Evolutionary conservation across 163 green algal genomes (phyloP).

Genomic region (Chloroidium sp.): DNA sequence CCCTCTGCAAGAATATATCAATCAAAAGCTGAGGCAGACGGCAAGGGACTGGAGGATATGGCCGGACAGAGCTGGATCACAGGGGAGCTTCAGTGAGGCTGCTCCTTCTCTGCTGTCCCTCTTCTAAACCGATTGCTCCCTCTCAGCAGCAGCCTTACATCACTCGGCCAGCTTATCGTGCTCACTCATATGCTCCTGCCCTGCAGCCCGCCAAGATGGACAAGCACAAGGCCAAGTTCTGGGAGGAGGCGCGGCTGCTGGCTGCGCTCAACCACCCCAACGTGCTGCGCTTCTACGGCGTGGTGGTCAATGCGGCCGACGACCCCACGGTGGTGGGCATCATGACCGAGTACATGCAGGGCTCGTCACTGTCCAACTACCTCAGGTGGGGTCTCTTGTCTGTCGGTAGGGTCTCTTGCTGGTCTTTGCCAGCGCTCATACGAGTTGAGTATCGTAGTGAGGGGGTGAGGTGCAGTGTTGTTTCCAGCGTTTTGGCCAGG

Average conservation of each 20-base stretch:
- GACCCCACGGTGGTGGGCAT: constrained; percentile 55
- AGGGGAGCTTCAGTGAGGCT: no score
- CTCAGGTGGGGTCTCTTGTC: constrained; percentile 21
- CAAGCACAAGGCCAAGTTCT: constrained; percentile 50
- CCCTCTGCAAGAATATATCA: no score
- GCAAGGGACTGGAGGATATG: no score
- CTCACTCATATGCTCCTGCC: neutral
- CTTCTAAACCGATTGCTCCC: no score
- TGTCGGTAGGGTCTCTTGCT: neutral
- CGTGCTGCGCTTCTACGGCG: constrained; percentile 64
- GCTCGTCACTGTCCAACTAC: constrained; percentile 45
- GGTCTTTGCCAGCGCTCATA: neutral
- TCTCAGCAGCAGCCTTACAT: no score
- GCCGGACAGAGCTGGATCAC: no score
- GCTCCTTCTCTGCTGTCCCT: no score
- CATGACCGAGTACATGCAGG: constrained; percentile 69
- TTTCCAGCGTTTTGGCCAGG: neutral
- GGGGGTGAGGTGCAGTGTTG: neutral
- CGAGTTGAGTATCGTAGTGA: neutral
- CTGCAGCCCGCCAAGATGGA: constrained; percentile 30
- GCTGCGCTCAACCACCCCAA: constrained; percentile 68
- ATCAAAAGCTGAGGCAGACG: no score
- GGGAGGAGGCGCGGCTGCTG: constrained; percentile 60
- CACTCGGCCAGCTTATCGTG: neutral
- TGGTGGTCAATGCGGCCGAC: constrained; percentile 42